These are phyloP conservation scores for Carex myosuroides DNA, from an alignment of 176 grass and related monocot species.

Conservation along the genomic window DNA sequence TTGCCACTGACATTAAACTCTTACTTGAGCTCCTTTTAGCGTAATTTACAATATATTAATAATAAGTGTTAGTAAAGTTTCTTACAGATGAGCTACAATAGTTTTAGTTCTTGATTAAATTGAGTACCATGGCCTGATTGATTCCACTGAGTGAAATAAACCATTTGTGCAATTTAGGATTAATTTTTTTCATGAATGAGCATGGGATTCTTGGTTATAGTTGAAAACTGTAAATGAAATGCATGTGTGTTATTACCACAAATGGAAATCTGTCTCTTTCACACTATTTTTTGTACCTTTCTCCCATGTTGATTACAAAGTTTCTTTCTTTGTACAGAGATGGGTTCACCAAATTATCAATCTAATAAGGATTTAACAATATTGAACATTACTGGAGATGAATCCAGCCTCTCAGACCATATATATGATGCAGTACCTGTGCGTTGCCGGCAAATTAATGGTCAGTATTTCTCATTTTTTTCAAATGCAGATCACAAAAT, in stretches of 20 bases:
- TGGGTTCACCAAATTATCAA: not conserved
- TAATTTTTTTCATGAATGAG: not conserved
- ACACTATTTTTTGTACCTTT: not conserved
- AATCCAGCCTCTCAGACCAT: not conserved
- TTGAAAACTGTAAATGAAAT: not conserved
- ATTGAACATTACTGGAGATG: conserved; percentile 1
- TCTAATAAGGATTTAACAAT: not conserved
- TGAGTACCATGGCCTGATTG: not conserved
- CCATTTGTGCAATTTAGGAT: not conserved
- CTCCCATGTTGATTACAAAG: not conserved
- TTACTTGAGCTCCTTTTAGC: not conserved
- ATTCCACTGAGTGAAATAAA: not conserved
- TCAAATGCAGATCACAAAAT: not conserved
- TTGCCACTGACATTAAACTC: not conserved
- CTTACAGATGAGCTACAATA: not conserved
- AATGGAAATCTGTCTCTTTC: not conserved
- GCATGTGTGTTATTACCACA: not conserved
- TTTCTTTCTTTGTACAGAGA: not conserved
- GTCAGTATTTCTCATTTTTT: not conserved
- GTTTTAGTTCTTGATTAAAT: not conserved
- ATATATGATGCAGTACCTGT: conserved; percentile 20
- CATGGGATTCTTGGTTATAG: not conserved
- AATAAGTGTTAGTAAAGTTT: not conserved
- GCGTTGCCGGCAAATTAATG: not conserved
- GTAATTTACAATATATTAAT: not conserved